Base-by-base conservation (phyloP, 2,329 filamentous ascomycete species). In the Fusarium sp. region DNA sequence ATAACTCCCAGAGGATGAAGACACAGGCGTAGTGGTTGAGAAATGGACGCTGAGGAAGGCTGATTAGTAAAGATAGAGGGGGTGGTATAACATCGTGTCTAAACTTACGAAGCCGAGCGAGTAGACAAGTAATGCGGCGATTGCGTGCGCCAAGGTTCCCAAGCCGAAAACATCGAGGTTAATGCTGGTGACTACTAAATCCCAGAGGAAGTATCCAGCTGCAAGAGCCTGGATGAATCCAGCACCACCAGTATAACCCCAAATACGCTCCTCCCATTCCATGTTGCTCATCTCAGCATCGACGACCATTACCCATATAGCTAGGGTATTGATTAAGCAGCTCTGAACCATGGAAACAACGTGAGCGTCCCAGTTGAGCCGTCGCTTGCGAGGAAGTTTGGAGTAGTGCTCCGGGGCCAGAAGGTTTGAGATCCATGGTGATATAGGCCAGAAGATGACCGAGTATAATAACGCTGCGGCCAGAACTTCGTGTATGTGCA, bases 1-100 rank as follows among this genome's bases (percentile, higher is more conserved):
- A 95, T 42, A 97, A 88, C 82, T 97, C 94, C 88, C 94, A 97
- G 65, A 96, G 90, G 77, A 97, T 93, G 82, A 97, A 97, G 66
- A 90, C 89, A 63, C 88, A 88, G 63, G 89, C 92, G 82, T 96
- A 97, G 84, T 91, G 95, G 84, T 95, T 95, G 73, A 95, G 87
- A 78, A 95, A 95, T 4, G 94, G 94, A 67, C 93, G 88, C 93
- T 96, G 78, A 35, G 39, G 38, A 71, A 55, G 14, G 21, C 23
- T 27, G 11, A 38, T 55, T 42, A 60, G 63, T 9, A 45, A 14
- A 16, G 44, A 27, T 31, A n/a, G 31, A 33, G 38, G 31, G 35
- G 35, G 25, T 54, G 35, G 25, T 54, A 25, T 48, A 27, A 31
- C 18, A 46, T 12, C 35, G 14, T 41, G 23, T 9, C 27, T 27